Evolutionary conservation across 495 filamentous ascomycete genomes (phyloP), one percentile per base, ranked within the genome.

Genomic region (Aspergillus baeticus): DNA sequence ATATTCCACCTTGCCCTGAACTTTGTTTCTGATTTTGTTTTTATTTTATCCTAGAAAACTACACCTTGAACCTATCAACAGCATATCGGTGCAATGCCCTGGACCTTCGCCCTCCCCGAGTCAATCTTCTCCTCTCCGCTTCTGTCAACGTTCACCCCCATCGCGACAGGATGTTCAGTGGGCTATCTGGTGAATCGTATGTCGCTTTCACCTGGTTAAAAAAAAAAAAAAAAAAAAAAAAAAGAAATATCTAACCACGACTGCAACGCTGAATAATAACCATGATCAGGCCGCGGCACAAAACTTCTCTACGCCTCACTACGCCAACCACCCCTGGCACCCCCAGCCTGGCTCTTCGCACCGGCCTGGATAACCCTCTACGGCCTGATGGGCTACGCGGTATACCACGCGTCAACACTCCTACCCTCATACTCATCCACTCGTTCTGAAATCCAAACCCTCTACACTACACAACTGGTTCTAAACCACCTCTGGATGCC

Each of bases 401-500:
- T 90, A 23, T 85, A 96, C 71, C 87, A 87, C 44, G 82, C 83
- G 6, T 83, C 76, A n/a, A 35, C 63, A 1, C 79, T 81, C 14
- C 69, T 69, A 3, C 79, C 82, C 4, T 64, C 83, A 10, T 7
- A 17, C 48, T 14, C 46, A n/a, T 0, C 61, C 61, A 29, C 26
- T 3, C 26, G 8, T 3, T 29, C 55, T 5, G 47, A 54, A 51
- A 22, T 57, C 2, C 70, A 76, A 35, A 88, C 86, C 0, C 78
- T 96, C 14, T 97, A 96, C 76, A 88, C 87, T 6, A 82, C 87
- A 42, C 92, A 96, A 66, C 85, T 97, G 8, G 87, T 77, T 17
- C 71, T 96, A 13, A 96, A 97, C 68, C 73, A 94, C 17, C 67
- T 87, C 44, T 98, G 90, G 91, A 96, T 94, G 90, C 93, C 93